Evolutionary conservation across 2,329 filamentous ascomycete genomes (phyloP).

Genomic region (Cucurbitaria berberidis): DNA sequence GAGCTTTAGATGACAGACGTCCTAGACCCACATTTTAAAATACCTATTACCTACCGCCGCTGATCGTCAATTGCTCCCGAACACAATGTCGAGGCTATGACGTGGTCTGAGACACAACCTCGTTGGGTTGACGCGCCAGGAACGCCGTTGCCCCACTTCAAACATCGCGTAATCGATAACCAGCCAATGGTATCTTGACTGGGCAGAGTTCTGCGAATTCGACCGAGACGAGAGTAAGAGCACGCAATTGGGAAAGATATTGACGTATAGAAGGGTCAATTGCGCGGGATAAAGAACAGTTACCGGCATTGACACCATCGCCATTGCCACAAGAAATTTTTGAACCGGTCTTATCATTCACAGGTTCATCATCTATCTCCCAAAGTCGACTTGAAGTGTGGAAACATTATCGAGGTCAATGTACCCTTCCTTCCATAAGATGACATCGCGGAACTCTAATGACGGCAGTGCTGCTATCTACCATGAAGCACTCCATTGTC

Average conservation of each 20-base stretch:
- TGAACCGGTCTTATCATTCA: neutral
- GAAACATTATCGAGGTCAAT: conserved; percentile 27
- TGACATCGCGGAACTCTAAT: neutral
- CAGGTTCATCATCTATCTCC: neutral
- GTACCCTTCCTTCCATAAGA: conserved; percentile 11
- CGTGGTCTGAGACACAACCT: neutral
- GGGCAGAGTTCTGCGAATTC: neutral
- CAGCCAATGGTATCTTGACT: neutral
- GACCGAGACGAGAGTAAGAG: conserved; percentile 1
- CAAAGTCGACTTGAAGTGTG: conserved; percentile 13
- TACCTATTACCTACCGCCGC: neutral
- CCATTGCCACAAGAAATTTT: neutral
- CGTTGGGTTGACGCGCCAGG: neutral
- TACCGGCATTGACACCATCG: neutral
- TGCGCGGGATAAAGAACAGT: neutral
- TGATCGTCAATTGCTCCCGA: neutral
- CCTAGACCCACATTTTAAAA: neutral
- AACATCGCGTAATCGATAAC: neutral
- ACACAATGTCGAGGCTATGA: neutral
- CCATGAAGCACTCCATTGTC: conserved; percentile 18
- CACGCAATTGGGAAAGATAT: conserved; percentile 13
- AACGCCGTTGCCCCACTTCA: conserved; percentile 2
- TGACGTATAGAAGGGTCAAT: conserved; percentile 9
- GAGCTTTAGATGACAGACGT: neutral
- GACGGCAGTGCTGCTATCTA: conserved; percentile 5